These are phyloP conservation scores for Aspergillus sp. DNA, from an alignment of 2,329 filamentous ascomycete genomes.

Conservation along the genomic window DNA sequence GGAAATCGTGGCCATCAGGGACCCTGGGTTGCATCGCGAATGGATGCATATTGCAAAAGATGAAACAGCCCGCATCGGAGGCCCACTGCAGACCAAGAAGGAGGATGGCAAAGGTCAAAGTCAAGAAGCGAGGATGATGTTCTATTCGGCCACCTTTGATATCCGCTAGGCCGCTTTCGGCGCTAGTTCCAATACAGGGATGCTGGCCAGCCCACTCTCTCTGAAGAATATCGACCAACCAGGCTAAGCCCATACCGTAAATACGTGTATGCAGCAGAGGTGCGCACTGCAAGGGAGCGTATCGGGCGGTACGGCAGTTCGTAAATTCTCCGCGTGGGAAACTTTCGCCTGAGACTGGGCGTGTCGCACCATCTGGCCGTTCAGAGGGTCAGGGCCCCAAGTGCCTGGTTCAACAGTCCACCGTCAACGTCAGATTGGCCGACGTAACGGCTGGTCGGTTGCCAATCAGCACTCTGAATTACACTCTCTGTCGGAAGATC, in stretches of 20 bases:
- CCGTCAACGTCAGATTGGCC: constrained; percentile 4
- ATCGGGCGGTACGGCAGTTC: background rate
- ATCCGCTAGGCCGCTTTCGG: background rate
- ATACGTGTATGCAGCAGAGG: background rate
- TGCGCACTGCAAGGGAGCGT: background rate
- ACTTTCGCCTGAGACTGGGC: constrained; percentile 3
- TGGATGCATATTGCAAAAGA: constrained; percentile 1
- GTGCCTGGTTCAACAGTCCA: constrained; percentile 1
- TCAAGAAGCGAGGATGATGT: background rate
- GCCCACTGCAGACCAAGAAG: background rate
- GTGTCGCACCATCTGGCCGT: constrained; percentile 9
- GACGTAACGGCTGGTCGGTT: background rate
- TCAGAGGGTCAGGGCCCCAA: background rate
- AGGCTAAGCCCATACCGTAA: background rate
- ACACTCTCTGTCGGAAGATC: background rate
- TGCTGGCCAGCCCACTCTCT: background rate
- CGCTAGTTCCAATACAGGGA: background rate
- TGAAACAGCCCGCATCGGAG: constrained; percentile 5
- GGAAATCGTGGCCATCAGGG: background rate
- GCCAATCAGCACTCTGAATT: constrained; percentile 1
- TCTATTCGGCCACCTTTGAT: constrained; percentile 6
- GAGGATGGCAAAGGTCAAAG: background rate
- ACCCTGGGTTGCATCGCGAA: constrained; percentile 6
- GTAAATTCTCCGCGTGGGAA: background rate
- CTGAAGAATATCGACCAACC: constrained; percentile 6